Conservation (phyloP, 306 rosid genomes). For the Trichosanthes truncata region DNA sequence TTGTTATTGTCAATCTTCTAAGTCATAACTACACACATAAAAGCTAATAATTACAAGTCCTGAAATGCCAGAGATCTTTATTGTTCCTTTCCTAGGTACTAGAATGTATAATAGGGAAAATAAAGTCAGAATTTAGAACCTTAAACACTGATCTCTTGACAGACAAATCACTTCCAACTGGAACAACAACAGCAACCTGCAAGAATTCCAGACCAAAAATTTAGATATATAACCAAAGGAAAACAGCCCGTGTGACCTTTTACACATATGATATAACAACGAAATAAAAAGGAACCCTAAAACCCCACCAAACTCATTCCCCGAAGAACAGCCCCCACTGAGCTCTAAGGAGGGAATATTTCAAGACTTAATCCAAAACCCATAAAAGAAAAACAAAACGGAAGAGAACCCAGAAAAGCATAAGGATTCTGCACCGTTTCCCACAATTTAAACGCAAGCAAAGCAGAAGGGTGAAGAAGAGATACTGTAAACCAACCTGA, state of each 20-base stretch:
- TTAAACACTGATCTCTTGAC: constrained; percentile 38
- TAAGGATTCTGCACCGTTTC: neutral
- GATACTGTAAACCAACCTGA: constrained; percentile 22
- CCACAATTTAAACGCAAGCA: constrained; percentile 7
- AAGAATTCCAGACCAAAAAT: constrained; percentile 3
- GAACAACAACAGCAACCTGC: constrained; percentile 37
- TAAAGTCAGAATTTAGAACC: constrained; percentile 16
- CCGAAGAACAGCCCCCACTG: neutral
- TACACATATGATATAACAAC: neutral
- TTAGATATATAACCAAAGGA: neutral
- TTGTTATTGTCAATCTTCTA: neutral
- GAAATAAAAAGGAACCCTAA: neutral
- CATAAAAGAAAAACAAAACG: neutral
- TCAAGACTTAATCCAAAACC: neutral
- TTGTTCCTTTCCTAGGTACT: constrained; percentile 1
- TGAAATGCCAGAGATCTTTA: neutral
- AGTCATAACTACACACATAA: too few species aligned
- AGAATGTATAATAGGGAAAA: neutral
- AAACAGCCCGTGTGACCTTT: neutral
- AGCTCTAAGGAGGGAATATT: neutral
- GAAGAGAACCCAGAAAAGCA: neutral
- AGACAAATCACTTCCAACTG: constrained; percentile 36
- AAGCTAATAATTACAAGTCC: neutral
- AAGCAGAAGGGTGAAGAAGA: neutral
- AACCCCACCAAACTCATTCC: neutral